phyloP scores from a whole-genome alignment of 805 yeast genomes.

The Hanseniaspora guilliermondii region DNA sequence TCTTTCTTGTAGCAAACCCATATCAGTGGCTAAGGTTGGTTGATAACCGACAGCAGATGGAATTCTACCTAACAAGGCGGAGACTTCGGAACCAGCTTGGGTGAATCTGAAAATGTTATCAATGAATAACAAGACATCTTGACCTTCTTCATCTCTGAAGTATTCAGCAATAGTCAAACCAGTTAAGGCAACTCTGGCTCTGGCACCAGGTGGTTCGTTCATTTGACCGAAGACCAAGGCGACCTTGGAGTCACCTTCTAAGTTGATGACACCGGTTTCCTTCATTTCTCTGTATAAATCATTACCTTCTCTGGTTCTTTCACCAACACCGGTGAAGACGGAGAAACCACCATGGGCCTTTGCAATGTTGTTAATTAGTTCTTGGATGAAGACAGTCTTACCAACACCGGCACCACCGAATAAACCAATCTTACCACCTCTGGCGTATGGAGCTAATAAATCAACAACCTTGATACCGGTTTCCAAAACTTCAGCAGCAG shows the following conservation, averaged over 20 bases:
- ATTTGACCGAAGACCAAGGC: conserved; percentile 98
- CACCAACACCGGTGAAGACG: conserved; percentile 99
- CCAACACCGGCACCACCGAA: conserved; percentile 99
- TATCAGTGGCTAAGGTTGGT: conserved; percentile 99
- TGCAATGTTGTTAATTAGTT: conserved; percentile 98
- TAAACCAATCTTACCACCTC: conserved; percentile 99
- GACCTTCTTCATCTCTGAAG: conserved; percentile 99
- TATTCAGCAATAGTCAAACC: conserved; percentile 99
- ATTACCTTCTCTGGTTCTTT: conserved; percentile 99
- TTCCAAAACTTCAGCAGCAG: conserved; percentile 95
- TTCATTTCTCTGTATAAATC: conserved; percentile 99
- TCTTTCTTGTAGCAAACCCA: conserved; percentile 99
- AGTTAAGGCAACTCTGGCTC: conserved; percentile 99
- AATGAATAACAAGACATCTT: conserved; percentile 97
- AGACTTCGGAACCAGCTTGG: conserved; percentile 99
- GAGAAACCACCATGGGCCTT: conserved; percentile 99
- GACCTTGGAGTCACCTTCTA: conserved; percentile 99
- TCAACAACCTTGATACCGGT: conserved; percentile 99
- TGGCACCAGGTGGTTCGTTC: conserved; percentile 99
- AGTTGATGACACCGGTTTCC: conserved; percentile 99
- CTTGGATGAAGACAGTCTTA: conserved; percentile 98
- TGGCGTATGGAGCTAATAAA: conserved; percentile 97
- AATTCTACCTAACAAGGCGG: conserved; percentile 98
- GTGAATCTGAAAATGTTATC: conserved; percentile 99
- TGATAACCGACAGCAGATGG: conserved; percentile 99